Conservation (phyloP, 1,139 yeast genomes). For the Ashbya aceris region DNA sequence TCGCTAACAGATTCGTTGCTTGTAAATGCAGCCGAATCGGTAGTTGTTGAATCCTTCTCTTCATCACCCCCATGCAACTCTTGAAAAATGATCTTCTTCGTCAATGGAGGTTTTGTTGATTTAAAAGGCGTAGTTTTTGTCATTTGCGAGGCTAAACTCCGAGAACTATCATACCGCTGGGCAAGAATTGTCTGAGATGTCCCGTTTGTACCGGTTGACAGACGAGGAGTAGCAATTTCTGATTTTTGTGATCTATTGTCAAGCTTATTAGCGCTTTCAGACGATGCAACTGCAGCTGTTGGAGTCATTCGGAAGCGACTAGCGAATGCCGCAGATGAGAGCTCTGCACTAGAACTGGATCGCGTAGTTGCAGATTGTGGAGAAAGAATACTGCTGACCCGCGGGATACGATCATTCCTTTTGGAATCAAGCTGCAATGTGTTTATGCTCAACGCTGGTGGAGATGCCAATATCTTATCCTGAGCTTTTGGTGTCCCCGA, state of each 20-base stretch:
- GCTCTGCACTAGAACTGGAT: conserved; percentile 5
- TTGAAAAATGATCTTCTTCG: conserved; percentile 1
- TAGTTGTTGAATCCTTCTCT: conserved; percentile 1
- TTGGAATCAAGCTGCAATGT: conserved; percentile 1
- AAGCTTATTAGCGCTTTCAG: background rate
- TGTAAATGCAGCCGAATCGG: background rate
- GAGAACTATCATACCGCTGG: background rate
- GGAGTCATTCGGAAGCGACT: conserved; percentile 5
- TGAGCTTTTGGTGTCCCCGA: background rate
- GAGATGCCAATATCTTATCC: conserved; percentile 1
- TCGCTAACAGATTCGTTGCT: background rate
- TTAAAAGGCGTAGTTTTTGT: background rate
- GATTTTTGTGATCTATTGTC: background rate
- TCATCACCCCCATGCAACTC: conserved; percentile 2
- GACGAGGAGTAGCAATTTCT: background rate
- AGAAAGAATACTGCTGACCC: background rate
- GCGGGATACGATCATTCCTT: conserved; percentile 4
- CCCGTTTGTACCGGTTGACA: background rate
- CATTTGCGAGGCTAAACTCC: background rate
- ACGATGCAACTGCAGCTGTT: background rate
- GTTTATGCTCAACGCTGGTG: conserved; percentile 1
- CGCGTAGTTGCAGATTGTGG: conserved; percentile 4
- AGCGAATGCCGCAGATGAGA: conserved; percentile 3
- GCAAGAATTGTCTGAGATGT: background rate
- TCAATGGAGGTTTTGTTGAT: background rate